Percentiles rank a stretch among this genome's conserved stretches.
Evolutionary conservation across 2,329 filamentous ascomycete species (phyloP).

Genomic region (Neodidymelliopsis sp.): DNA sequence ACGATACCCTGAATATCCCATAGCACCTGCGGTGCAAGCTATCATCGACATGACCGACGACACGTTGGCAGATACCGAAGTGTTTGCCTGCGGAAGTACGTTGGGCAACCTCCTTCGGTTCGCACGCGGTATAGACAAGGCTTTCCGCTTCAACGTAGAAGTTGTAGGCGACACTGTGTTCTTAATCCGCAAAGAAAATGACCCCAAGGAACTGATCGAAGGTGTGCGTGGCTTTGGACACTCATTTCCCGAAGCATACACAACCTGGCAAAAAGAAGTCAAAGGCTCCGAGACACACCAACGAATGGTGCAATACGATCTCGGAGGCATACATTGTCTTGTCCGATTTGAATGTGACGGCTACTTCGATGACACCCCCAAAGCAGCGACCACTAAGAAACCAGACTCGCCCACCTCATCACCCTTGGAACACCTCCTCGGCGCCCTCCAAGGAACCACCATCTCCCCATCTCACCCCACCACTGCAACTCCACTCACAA

Average conservation of each 20-base stretch:
- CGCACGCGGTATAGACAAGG: slow-evolving; percentile 52
- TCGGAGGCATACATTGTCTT: slow-evolving; percentile 61
- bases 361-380: slow-evolving; percentile 47
- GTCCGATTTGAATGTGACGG: slow-evolving; percentile 66
- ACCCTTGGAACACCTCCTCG: slow-evolving; percentile 17
- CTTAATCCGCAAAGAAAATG: slow-evolving; percentile 68
- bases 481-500: slow-evolving; percentile 18
- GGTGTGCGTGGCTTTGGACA: slow-evolving; percentile 69
- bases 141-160: slow-evolving; percentile 68
- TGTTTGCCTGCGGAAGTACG: slow-evolving; percentile 68
- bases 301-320: slow-evolving; percentile 64
- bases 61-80: too few relatives aligned
- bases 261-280: slow-evolving; percentile 65
- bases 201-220: slow-evolving; percentile 63
- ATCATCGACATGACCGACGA: slow-evolving; percentile 43
- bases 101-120: slow-evolving; percentile 69
- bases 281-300: slow-evolving; percentile 67
- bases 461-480: slow-evolving; percentile 5
- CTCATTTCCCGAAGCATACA: slow-evolving; percentile 71
- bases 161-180: slow-evolving; percentile 65
- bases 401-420: slow-evolving; percentile 39
- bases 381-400: slow-evolving; percentile 45
- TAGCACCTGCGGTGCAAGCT: slow-evolving; percentile 59
- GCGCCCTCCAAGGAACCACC: slow-evolving; percentile 18
- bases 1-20: slow-evolving; percentile 57